These are phyloP conservation scores for Yamadazyma oceani DNA, from an alignment of 1,139 yeast genomes.

Conservation along the genomic window DNA sequence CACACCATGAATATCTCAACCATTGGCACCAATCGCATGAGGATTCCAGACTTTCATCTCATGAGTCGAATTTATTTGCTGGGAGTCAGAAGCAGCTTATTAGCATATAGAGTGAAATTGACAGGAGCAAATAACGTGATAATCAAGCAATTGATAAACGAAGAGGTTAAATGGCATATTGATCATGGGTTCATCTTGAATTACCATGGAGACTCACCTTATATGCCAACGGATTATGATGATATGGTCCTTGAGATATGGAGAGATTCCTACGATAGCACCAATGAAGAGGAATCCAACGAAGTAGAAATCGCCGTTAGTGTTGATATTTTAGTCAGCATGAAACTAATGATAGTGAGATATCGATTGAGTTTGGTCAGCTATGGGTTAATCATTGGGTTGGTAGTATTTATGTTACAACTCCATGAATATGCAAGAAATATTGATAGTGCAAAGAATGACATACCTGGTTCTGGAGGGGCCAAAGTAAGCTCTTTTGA, in stretches of 20 bases:
- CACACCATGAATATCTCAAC: not conserved
- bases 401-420: conserved; percentile 49
- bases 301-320: conserved; percentile 24
- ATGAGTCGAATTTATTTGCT: not conserved
- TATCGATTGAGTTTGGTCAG: conserved; percentile 65
- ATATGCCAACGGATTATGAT: conserved; percentile 47
- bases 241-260: conserved; percentile 46
- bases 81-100: conserved; percentile 61
- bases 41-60: not conserved
- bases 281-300: not conserved
- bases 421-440: conserved; percentile 6
- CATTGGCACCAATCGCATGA: not conserved
- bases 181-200: conserved; percentile 33
- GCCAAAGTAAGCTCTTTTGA: conserved; percentile 8
- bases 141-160: conserved; percentile 64
- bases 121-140: conserved; percentile 51
- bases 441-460: not conserved
- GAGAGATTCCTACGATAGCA: too few relatives aligned
- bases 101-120: conserved; percentile 30
- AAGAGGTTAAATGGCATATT: conserved; percentile 78
- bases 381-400: conserved; percentile 50
- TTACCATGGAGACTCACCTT: conserved; percentile 79
- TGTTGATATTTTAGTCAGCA: conserved; percentile 44
- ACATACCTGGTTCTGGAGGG: not conserved
- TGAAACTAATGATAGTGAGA: conserved; percentile 58